Conservation (phyloP, 2,329 filamentous ascomycete genomes). For the Sphaceloma murrayae region DNA sequence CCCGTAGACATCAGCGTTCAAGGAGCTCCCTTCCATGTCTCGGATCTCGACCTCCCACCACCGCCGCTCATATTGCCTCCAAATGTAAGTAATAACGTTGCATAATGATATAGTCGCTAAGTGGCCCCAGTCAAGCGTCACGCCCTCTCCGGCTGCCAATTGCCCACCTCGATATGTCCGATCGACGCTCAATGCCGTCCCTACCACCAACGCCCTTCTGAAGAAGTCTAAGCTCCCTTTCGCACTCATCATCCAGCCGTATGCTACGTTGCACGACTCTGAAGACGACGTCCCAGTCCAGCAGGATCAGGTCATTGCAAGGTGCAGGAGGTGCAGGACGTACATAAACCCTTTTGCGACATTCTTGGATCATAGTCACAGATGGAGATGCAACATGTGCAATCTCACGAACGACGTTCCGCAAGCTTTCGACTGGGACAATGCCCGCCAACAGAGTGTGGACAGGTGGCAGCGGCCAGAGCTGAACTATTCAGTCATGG, state of each 20-base stretch:
- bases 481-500: slow-evolving; percentile 90
- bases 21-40: slow-evolving; percentile 86
- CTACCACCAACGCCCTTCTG: slow-evolving; percentile 80
- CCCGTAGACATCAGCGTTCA: slow-evolving; percentile 69
- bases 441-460: slow-evolving; percentile 77
- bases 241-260: slow-evolving; percentile 91
- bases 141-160: slow-evolving; percentile 81
- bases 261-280: slow-evolving; percentile 81
- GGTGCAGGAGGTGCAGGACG: slow-evolving; percentile 87
- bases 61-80: slow-evolving; percentile 83
- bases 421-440: slow-evolving; percentile 99
- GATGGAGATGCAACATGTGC: slow-evolving; percentile 99
- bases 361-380: slow-evolving; percentile 91
- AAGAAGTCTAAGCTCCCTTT: slow-evolving; percentile 97
- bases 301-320: slow-evolving; percentile 92
- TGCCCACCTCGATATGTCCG: slow-evolving; percentile 89
- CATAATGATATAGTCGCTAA: no score
- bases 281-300: slow-evolving; percentile 88
- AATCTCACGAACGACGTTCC: slow-evolving; percentile 97
- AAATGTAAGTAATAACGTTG: slow-evolving; percentile 85
- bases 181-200: slow-evolving; percentile 88
- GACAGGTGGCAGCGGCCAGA: slow-evolving; percentile 89
- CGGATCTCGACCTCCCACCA: slow-evolving; percentile 82
- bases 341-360: slow-evolving; percentile 98
- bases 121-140: slow-evolving; percentile 76